phyloP scores from a whole-genome alignment of 1,284 basidiomycete species.

The Leccinum idahoense region DNA sequence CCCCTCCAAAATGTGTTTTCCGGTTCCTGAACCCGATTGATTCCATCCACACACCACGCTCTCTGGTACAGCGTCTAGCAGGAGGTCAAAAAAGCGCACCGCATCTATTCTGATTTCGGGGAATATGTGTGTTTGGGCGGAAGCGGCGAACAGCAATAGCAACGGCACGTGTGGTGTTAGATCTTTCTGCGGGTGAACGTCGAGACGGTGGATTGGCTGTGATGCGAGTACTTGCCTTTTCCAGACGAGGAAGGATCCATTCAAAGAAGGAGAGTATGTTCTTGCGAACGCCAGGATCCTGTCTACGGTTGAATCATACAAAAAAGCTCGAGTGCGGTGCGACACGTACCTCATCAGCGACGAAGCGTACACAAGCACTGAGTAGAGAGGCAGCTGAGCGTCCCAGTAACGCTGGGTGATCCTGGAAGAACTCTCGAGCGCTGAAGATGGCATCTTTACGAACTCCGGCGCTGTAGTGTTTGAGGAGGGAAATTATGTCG shows the following conservation, averaged over 20 bases:
- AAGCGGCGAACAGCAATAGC: slow-evolving; percentile 83
- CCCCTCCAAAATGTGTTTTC: slow-evolving; percentile 63
- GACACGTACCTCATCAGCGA: slow-evolving; percentile 72
- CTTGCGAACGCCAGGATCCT: slow-evolving; percentile 67
- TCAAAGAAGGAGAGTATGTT: slow-evolving; percentile 54
- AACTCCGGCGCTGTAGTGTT: slow-evolving; percentile 77
- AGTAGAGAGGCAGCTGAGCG: slow-evolving; percentile 62
- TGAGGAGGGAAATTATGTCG: slow-evolving; percentile 75
- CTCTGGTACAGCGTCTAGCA: slow-evolving; percentile 70
- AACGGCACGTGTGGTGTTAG: slow-evolving; percentile 68
- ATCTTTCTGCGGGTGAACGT: slow-evolving; percentile 44
- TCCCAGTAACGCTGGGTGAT: slow-evolving; percentile 54
- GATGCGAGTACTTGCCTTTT: slow-evolving; percentile 41
- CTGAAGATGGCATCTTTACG: slow-evolving; percentile 83
- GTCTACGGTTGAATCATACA: slow-evolving; percentile 1
- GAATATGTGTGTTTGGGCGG: slow-evolving; percentile 92
- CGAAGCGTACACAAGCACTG: slow-evolving; percentile 62
- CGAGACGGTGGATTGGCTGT: background rate
- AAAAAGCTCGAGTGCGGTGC: background rate
- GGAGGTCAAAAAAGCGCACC: slow-evolving; percentile 74
- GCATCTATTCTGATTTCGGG: slow-evolving; percentile 92
- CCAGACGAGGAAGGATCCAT: slow-evolving; percentile 70
- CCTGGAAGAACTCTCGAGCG: slow-evolving; percentile 74
- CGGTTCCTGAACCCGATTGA: slow-evolving; percentile 43
- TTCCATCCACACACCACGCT: slow-evolving; percentile 70